Conservation (phyloP, 2,329 filamentous ascomycete species). For the Stagonosporopsis cucurbitacearum region DNA sequence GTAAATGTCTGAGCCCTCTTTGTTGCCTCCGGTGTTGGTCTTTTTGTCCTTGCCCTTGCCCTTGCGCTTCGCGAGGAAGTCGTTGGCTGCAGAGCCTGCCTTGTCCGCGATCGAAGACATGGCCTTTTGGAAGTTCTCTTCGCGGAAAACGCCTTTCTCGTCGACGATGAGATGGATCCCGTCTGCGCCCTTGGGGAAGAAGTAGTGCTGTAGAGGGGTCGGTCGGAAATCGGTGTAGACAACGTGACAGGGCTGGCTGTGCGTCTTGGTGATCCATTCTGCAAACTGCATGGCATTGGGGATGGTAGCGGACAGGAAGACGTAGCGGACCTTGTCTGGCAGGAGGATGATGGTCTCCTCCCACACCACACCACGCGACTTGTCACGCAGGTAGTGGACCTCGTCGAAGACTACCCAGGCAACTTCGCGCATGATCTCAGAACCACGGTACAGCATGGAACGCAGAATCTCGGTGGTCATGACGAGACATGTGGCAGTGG, state of each 20-base stretch:
- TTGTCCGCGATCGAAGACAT: slow-evolving; percentile 90
- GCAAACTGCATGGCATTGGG: slow-evolving; percentile 99
- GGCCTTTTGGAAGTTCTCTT: slow-evolving; percentile 96
- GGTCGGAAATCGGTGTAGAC: slow-evolving; percentile 99
- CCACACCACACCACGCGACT: slow-evolving; percentile 94
- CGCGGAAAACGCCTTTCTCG: slow-evolving; percentile 93
- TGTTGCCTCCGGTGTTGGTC: slow-evolving; percentile 81
- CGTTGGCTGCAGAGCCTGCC: slow-evolving; percentile 82
- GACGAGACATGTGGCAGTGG: slow-evolving; percentile 94
- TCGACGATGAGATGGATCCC: slow-evolving; percentile 95
- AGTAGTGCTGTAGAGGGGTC: slow-evolving; percentile 95
- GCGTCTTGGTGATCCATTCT: slow-evolving; percentile 98
- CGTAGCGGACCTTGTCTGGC: slow-evolving; percentile 97
- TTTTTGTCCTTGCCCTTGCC: slow-evolving; percentile 93
- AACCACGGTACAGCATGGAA: slow-evolving; percentile 97
- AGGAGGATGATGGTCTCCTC: slow-evolving; percentile 98
- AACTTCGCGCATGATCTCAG: slow-evolving; percentile 99
- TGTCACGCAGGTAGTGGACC: slow-evolving; percentile 98
- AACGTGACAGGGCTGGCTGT: slow-evolving; percentile 96
- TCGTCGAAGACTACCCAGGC: slow-evolving; percentile 99
- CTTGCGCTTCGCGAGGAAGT: slow-evolving; percentile 79
- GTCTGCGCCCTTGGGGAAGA: slow-evolving; percentile 90
- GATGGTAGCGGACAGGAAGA: slow-evolving; percentile 97
- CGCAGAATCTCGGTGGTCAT: slow-evolving; percentile 99
- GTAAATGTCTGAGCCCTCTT: slow-evolving; percentile 77